These are phyloP conservation scores for Serpula lacrymans DNA, from an alignment of 768 basidiomycete genomes.

Conservation along the genomic window DNA sequence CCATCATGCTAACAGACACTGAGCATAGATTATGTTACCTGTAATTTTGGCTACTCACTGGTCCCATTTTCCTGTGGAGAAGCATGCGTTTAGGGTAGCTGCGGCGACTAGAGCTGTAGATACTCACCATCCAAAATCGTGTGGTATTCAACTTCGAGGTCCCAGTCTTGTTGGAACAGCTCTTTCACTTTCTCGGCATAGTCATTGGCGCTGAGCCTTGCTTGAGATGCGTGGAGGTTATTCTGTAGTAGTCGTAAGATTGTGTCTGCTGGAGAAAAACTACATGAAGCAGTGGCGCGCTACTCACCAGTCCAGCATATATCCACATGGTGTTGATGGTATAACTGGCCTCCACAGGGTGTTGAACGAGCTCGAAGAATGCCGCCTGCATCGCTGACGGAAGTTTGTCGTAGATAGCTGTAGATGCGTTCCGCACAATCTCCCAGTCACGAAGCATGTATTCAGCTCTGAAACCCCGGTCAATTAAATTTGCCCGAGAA, in stretches of 20 bases:
- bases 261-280: background rate
- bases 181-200: slow-evolving; percentile 52
- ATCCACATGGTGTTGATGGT: slow-evolving; percentile 59
- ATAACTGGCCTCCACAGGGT: slow-evolving; percentile 56
- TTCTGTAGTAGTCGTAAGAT: slow-evolving; percentile 28
- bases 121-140: slow-evolving; percentile 47
- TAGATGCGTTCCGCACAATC: slow-evolving; percentile 44
- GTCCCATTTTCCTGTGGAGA: slow-evolving; percentile 54
- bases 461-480: slow-evolving; percentile 46
- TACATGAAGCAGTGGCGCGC: too few species aligned
- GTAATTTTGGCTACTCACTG: slow-evolving; percentile 37
- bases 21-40: slow-evolving; percentile 11
- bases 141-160: slow-evolving; percentile 61
- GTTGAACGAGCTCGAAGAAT: slow-evolving; percentile 71
- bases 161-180: slow-evolving; percentile 59
- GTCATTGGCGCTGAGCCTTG: slow-evolving; percentile 56
- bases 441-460: slow-evolving; percentile 50
- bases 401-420: slow-evolving; percentile 52
- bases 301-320: slow-evolving; percentile 44
- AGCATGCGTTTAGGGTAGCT: background rate
- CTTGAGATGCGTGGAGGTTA: slow-evolving; percentile 62
- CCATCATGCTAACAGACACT: slow-evolving; percentile 54
- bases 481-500: background rate
- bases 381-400: slow-evolving; percentile 46
- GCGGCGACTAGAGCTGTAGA: background rate